phyloP scores from a whole-genome alignment of 257 asterid species.

The Nicotiana knightiana region DNA sequence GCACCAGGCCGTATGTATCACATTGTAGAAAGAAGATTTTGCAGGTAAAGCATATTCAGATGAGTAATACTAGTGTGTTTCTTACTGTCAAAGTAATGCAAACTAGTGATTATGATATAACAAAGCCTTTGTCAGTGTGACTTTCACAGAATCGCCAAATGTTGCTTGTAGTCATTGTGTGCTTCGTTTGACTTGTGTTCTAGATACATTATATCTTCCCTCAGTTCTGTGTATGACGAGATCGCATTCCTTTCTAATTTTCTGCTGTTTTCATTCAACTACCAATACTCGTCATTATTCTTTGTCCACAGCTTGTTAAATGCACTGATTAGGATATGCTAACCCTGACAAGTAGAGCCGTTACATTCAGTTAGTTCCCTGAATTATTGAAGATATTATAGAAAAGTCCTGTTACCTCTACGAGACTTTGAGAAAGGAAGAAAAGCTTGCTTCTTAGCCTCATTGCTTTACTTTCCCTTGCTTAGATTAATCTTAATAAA shows the following conservation, averaged over 20 bases:
- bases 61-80: not conserved
- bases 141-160: not conserved
- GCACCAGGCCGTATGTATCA: slow-evolving; percentile 99
- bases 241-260: not conserved
- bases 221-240: not conserved
- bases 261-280: not conserved
- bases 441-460: not conserved
- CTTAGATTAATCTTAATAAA: not conserved
- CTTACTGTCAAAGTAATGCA: not conserved
- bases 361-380: not conserved
- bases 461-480: not conserved
- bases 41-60: slow-evolving; percentile 50
- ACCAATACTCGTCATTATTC: not conserved
- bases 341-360: not conserved
- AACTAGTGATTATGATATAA: not conserved
- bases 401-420: not conserved
- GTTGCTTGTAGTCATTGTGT: not conserved
- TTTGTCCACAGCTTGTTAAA: not conserved
- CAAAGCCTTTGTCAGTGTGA: not conserved
- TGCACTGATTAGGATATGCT: not conserved
- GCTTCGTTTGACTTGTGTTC: not conserved
- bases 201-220: not conserved
- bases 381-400: not conserved
- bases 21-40: slow-evolving; percentile 77
- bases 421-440: no score